Evolutionary conservation across 179 eudicot species (phyloP).

Genomic region (Gypsophila paniculata): DNA sequence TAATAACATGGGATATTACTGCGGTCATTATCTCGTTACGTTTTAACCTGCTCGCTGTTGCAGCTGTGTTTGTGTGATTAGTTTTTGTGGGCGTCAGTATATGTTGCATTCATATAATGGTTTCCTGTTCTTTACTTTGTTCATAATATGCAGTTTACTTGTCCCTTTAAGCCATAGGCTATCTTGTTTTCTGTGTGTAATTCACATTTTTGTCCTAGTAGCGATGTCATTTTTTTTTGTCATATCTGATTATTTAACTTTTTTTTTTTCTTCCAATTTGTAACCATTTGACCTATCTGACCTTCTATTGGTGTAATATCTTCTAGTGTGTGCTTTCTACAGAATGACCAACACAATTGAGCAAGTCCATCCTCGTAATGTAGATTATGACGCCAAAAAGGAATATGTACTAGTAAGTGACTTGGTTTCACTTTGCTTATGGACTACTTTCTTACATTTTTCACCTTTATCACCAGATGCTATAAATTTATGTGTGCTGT

Average conservation of each 20-base stretch:
- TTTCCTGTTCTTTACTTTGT: too few relatives aligned
- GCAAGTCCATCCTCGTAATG: slow-evolving; percentile 65
- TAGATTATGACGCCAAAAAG: slow-evolving; percentile 74
- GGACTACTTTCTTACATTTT: neutral
- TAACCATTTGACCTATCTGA: neutral
- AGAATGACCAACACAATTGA: slow-evolving; percentile 80
- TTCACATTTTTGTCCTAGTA: neutral
- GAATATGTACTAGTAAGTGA: slow-evolving; percentile 70
- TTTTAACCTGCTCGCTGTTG: neutral
- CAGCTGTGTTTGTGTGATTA: neutral
- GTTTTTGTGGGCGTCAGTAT: neutral
- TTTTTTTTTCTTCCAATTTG: neutral
- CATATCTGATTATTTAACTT: neutral
- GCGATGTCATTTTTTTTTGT: neutral
- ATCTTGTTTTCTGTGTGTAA: neutral
- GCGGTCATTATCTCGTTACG: neutral
- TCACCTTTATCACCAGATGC: neutral
- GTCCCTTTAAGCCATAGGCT: neutral
- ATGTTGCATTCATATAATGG: too few relatives aligned
- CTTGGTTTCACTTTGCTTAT: slow-evolving; percentile 17
- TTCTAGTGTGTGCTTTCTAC: slow-evolving; percentile 31
- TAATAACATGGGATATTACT: neutral
- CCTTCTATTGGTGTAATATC: slow-evolving; percentile 3
- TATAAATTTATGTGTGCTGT: neutral
- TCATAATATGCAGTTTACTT: too few relatives aligned